Conservation (phyloP, 2,329 filamentous ascomycete genomes). For the Phialophora verrucosa region DNA sequence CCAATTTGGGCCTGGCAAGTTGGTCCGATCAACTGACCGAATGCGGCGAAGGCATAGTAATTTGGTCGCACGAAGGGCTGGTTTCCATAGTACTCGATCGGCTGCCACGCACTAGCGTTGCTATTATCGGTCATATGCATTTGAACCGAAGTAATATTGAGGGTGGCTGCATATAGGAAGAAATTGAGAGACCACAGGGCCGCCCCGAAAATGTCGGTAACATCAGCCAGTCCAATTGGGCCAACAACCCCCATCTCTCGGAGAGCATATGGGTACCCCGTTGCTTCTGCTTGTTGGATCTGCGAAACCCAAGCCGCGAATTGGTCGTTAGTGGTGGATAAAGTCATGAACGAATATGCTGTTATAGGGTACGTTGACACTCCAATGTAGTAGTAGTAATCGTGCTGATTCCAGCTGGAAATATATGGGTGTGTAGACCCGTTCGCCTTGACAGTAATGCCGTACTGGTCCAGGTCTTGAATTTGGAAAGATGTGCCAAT, state of each 20-base stretch:
- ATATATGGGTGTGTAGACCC: slow-evolving; percentile 46
- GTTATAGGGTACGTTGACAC: slow-evolving; percentile 54
- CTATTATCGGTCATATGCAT: slow-evolving; percentile 63
- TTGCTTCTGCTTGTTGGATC: slow-evolving; percentile 50
- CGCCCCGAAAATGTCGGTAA: slow-evolving; percentile 58
- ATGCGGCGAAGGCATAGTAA: slow-evolving; percentile 60
- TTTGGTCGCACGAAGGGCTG: slow-evolving; percentile 54
- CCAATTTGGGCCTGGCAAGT: slow-evolving; percentile 55
- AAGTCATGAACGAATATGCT: slow-evolving; percentile 53
- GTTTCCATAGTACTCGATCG: slow-evolving; percentile 49
- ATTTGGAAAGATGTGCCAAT: slow-evolving; percentile 59
- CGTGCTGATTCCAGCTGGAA: slow-evolving; percentile 59
- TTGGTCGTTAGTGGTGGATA: slow-evolving; percentile 55
- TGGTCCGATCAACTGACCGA: slow-evolving; percentile 57
- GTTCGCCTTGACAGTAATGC: slow-evolving; percentile 48
- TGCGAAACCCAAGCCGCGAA: slow-evolving; percentile 56
- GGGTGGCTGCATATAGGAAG: slow-evolving; percentile 56
- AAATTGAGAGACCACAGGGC: slow-evolving; percentile 61
- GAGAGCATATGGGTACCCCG: slow-evolving; percentile 55
- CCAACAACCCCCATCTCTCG: slow-evolving; percentile 60
- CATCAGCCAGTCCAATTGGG: slow-evolving; percentile 53
- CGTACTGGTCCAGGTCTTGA: slow-evolving; percentile 48
- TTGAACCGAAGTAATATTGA: slow-evolving; percentile 56
- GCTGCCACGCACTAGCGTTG: slow-evolving; percentile 58
- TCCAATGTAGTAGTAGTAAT: slow-evolving; percentile 60